These are phyloP conservation scores for Samsoniella hepiali DNA, from an alignment of 2,329 filamentous ascomycete genomes.

Conservation along the genomic window DNA sequence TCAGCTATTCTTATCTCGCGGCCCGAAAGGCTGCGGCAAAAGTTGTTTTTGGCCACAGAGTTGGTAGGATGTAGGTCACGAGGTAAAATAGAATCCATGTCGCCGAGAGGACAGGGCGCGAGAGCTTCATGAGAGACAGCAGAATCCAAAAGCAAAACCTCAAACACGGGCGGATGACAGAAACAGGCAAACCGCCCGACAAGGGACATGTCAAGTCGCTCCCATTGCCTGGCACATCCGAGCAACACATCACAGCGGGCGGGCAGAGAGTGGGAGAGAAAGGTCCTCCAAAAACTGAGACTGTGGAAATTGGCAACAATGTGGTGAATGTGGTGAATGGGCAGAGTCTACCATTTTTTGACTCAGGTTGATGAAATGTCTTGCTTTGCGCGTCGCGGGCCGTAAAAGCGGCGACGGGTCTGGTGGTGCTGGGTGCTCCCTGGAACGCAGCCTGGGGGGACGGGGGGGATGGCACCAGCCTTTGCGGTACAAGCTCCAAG, in stretches of 20 bases:
- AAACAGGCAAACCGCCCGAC: too few species aligned
- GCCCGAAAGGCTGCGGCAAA: too few species aligned
- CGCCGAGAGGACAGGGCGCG: too few species aligned
- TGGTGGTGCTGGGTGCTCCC: background rate
- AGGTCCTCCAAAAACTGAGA: slow-evolving; percentile 9
- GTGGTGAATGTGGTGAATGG: background rate
- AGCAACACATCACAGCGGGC: too few species aligned
- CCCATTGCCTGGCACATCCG: too few species aligned
- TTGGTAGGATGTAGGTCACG: too few species aligned
- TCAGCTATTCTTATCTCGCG: too few species aligned
- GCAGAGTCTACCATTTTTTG: background rate
- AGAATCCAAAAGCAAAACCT: background rate
- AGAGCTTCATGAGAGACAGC: background rate
- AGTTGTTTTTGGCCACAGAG: too few species aligned
- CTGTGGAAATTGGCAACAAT: slow-evolving; percentile 17
- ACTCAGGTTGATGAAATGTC: slow-evolving; percentile 15
- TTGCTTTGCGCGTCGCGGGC: slow-evolving; percentile 7
- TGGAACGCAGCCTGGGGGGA: slow-evolving; percentile 8
- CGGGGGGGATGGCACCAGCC: background rate
- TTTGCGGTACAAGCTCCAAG: background rate
- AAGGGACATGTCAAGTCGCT: too few species aligned
- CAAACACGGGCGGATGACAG: background rate
- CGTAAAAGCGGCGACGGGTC: slow-evolving; percentile 5
- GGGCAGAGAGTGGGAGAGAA: background rate
- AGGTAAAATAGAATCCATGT: too few species aligned